These are phyloP conservation scores for Petunia axillaris DNA, from an alignment of 257 asterid species.

Conservation along the genomic window DNA sequence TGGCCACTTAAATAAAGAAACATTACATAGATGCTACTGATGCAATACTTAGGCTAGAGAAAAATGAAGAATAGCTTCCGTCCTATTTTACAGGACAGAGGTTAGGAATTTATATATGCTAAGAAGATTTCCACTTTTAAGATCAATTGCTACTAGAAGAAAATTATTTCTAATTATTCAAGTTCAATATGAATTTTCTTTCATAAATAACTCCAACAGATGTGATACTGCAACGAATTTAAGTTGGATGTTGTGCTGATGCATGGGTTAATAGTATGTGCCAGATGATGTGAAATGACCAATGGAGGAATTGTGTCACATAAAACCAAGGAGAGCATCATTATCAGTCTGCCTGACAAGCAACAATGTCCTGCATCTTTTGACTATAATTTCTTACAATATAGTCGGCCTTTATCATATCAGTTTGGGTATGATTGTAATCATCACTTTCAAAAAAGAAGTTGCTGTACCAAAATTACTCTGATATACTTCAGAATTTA, in stretches of 20 bases:
- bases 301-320: background rate
- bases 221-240: constrained; percentile 18
- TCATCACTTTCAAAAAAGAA: background rate
- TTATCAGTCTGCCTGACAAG: background rate
- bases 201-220: constrained; percentile 16
- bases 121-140: constrained; percentile 7
- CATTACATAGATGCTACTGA: background rate
- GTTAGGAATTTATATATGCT: background rate
- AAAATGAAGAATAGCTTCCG: background rate
- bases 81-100: constrained; percentile 12
- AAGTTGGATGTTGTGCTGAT: constrained; percentile 22
- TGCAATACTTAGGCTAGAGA: background rate
- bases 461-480: background rate
- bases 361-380: constrained; percentile 2
- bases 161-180: background rate
- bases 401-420: background rate
- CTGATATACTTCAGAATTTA: background rate
- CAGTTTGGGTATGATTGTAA: background rate
- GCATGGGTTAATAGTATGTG: constrained; percentile 5
- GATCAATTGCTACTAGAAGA: background rate
- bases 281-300: background rate
- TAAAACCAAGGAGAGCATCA: background rate
- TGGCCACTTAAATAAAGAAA: background rate
- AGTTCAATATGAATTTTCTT: constrained; percentile 20
- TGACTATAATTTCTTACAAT: constrained; percentile 1